These are phyloP conservation scores for Aspergillus homomorphus DNA, from an alignment of 495 filamentous ascomycete species.

Conservation along the genomic window DNA sequence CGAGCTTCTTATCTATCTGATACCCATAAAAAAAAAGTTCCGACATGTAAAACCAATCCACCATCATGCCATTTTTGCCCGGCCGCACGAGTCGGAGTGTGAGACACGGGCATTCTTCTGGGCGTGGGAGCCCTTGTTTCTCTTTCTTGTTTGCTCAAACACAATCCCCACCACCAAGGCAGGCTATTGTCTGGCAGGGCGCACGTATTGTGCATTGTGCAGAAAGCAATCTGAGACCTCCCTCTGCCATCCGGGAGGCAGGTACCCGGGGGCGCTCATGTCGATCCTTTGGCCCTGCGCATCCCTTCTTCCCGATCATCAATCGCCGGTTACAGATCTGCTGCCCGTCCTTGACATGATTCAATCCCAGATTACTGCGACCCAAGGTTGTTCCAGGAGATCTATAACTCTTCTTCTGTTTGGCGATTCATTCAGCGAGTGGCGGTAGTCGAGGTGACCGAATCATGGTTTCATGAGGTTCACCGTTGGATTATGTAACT, in stretches of 20 bases:
- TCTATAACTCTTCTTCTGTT: too few relatives aligned
- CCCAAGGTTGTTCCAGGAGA: not conserved
- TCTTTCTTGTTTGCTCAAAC: not conserved
- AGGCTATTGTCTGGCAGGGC: not conserved
- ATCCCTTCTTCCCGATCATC: not conserved
- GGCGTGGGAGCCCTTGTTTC: not conserved
- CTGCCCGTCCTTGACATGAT: not conserved
- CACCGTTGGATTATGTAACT: not conserved
- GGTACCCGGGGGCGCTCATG: not conserved
- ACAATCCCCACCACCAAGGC: not conserved
- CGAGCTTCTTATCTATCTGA: not conserved
- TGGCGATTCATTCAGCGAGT: too few relatives aligned
- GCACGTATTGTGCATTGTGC: not conserved
- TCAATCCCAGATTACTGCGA: not conserved
- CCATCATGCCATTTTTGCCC: not conserved
- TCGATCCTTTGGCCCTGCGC: not conserved
- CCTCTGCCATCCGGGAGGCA: not conserved
- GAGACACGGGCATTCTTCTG: not conserved
- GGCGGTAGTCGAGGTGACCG: not conserved
- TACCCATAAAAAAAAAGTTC: too few relatives aligned
- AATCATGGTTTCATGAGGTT: not conserved
- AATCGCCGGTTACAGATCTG: not conserved
- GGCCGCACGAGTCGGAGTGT: not conserved
- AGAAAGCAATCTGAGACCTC: not conserved
- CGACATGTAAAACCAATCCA: not conserved